A percentile compares a stretch with the other conserved stretches of the same genome.
phyloP scores from a whole-genome alignment of 768 basidiomycete genomes.

The Boletus rubropictus region DNA sequence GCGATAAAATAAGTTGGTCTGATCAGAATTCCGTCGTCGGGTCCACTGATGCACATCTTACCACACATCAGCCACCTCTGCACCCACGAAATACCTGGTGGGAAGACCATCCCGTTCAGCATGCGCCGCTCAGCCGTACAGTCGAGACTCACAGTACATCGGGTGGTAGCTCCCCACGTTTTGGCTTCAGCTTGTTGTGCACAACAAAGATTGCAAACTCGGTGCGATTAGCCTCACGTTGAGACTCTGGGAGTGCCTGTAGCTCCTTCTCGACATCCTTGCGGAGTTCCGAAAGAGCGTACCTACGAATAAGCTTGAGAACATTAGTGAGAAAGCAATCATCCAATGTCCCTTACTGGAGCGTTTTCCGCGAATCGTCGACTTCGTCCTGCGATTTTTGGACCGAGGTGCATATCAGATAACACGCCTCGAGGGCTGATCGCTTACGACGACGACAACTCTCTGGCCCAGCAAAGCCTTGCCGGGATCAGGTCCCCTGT shows the following conservation, averaged over 20 bases:
- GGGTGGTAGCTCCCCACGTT: constrained; percentile 67
- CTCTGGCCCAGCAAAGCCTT: constrained; percentile 72
- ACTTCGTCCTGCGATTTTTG: constrained; percentile 62
- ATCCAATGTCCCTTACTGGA: constrained; percentile 52
- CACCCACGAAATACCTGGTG: constrained; percentile 72
- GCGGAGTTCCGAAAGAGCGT: constrained; percentile 83
- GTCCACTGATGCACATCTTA: constrained; percentile 32
- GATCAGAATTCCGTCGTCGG: constrained; percentile 14
- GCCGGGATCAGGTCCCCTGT: constrained; percentile 59
- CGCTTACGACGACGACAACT: constrained; percentile 75
- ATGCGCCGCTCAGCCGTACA: not conserved
- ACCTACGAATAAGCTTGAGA: constrained; percentile 41
- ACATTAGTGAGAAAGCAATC: not conserved
- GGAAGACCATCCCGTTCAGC: constrained; percentile 1
- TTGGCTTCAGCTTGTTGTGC: constrained; percentile 88
- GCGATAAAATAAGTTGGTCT: not conserved
- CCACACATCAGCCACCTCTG: constrained; percentile 70
- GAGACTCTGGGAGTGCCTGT: constrained; percentile 56
- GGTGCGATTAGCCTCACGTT: constrained; percentile 70
- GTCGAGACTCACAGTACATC: constrained; percentile 50
- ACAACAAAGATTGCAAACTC: constrained; percentile 92
- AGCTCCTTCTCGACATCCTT: constrained; percentile 81
- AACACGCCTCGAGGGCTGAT: constrained; percentile 4
- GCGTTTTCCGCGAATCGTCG: constrained; percentile 83
- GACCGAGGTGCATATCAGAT: constrained; percentile 9